phyloP scores from a whole-genome alignment of 2,329 filamentous ascomycete species.

The Akanthomyces muscarius region DNA sequence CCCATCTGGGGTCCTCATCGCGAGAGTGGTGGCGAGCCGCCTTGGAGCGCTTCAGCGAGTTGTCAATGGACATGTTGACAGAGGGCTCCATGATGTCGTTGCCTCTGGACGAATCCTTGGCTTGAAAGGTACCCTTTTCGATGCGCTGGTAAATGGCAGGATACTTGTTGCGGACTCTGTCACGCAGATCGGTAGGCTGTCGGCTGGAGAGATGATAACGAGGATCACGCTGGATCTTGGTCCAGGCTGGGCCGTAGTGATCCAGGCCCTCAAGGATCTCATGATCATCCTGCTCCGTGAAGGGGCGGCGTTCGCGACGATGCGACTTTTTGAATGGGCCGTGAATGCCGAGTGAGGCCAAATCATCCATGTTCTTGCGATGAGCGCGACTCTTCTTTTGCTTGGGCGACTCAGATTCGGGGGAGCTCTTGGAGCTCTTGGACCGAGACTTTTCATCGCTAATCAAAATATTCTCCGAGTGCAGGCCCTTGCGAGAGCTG shows the following conservation, averaged over 20 bases:
- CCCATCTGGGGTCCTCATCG: conserved; percentile 47
- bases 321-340: conserved; percentile 60
- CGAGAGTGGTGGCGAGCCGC: conserved; percentile 39
- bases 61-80: conserved; percentile 46
- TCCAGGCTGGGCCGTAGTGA: conserved; percentile 60
- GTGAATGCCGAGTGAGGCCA: conserved; percentile 55
- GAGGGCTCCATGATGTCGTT: conserved; percentile 49
- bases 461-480: conserved; percentile 55
- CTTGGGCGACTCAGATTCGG: conserved; percentile 35
- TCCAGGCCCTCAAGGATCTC: conserved; percentile 59
- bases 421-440: conserved; percentile 26
- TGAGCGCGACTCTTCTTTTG: conserved; percentile 51
- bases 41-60: conserved; percentile 39
- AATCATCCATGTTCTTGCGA: conserved; percentile 52
- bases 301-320: conserved; percentile 56
- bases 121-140: conserved; percentile 50
- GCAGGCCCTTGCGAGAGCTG: conserved; percentile 42
- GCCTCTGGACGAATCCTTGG: conserved; percentile 38
- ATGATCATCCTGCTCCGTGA: conserved; percentile 59
- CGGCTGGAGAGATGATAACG: conserved; percentile 54
- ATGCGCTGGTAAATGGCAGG: conserved; percentile 54
- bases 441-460: conserved; percentile 35
- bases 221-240: conserved; percentile 59
- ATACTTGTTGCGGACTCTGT: conserved; percentile 61
- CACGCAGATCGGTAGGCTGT: conserved; percentile 60